Base-by-base conservation (phyloP, 2,329 filamentous ascomycete species). In the Claviceps citrina region DNA sequence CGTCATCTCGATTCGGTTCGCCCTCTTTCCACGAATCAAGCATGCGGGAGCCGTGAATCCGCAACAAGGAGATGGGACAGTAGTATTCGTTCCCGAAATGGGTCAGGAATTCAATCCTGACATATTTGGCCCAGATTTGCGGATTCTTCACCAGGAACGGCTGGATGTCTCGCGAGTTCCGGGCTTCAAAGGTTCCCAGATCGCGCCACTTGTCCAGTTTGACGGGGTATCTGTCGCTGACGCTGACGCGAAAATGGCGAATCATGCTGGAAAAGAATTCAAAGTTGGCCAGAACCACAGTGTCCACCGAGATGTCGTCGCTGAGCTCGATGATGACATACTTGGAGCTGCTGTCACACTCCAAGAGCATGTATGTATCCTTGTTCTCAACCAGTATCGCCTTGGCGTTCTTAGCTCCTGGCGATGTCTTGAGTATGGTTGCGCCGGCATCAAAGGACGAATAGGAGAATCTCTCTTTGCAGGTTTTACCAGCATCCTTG, bases 251-350 rank as follows among this genome's bases (percentile, higher is more conserved):
- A 58, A 98, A 95, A 36, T 79, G 82, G 39, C 86, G 81, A 51
- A 96, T 83, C 72, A 93, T 95, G 55, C 86, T 95, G 41, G 86
- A 94, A 66, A 98, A 98, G 66, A 98, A 98, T 59, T 98, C 91
- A 52, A 93, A 98, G 57, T 98, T 98, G 45, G 89, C 91, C 40
- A 98, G 70, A n/a, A 96, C 91, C 31, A 98, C 70, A 0, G 91
- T 98, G 56, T 98, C 91, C 43, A 98, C 82, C 33, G 93, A 70
- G 42, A 80, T 76, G 42, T 79, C 75, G 53, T 93, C 85, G 58
- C 85, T 96, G 24, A 98, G 69, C 61, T 98, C 91, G 44, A 98
- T 76, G 44, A 96, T 87, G 46, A 96, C 70, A 55, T 93, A 95
- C 60, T 96, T 96, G 64, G 93, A 89, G 49, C 79, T 67, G 16